Percentiles rank a stretch among this genome's conserved stretches.
Evolutionary conservation across 345 rosid species (phyloP).

Genomic region (Diplotaxis tenuifolia): DNA sequence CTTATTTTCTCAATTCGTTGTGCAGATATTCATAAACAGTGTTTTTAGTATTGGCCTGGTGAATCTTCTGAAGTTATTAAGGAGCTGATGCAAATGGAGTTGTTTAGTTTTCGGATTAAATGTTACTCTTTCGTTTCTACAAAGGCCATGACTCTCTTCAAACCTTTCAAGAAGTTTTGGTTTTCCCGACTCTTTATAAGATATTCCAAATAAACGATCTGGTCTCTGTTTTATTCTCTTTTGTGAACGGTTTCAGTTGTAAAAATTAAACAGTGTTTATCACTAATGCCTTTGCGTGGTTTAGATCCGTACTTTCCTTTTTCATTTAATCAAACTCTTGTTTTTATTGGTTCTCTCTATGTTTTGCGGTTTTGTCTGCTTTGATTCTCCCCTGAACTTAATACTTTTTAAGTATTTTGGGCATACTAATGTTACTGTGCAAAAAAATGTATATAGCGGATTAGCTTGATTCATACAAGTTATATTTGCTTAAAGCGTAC

Average conservation of each 20-base stretch:
- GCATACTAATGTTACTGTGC: not conserved
- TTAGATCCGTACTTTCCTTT: slow-evolving; percentile 1
- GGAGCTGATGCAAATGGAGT: slow-evolving; percentile 78
- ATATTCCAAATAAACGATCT: not conserved
- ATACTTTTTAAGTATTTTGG: too few species aligned
- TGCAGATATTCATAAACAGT: slow-evolving; percentile 86
- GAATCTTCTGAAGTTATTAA: slow-evolving; percentile 78
- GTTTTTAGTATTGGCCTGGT: slow-evolving; percentile 68
- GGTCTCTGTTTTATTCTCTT: not conserved
- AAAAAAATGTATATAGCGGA: not conserved
- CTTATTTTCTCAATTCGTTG: slow-evolving; percentile 50
- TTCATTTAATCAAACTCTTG: not conserved
- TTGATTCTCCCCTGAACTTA: not conserved
- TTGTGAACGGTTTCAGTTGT: slow-evolving; percentile 29
- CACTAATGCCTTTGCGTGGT: slow-evolving; percentile 6
- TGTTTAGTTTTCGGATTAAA: slow-evolving; percentile 51
- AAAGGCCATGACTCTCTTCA: slow-evolving; percentile 57
- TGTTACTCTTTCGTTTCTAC: slow-evolving; percentile 48
- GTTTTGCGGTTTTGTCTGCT: not conserved
- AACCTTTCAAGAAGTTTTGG: slow-evolving; percentile 42
- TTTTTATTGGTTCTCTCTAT: not conserved
- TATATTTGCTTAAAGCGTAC: not conserved
- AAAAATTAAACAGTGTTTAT: slow-evolving; percentile 15
- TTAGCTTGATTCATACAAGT: not conserved
- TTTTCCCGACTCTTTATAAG: slow-evolving; percentile 17